These are phyloP conservation scores for Gossypium aridum DNA, from an alignment of 441 rosid species.

Conservation along the genomic window DNA sequence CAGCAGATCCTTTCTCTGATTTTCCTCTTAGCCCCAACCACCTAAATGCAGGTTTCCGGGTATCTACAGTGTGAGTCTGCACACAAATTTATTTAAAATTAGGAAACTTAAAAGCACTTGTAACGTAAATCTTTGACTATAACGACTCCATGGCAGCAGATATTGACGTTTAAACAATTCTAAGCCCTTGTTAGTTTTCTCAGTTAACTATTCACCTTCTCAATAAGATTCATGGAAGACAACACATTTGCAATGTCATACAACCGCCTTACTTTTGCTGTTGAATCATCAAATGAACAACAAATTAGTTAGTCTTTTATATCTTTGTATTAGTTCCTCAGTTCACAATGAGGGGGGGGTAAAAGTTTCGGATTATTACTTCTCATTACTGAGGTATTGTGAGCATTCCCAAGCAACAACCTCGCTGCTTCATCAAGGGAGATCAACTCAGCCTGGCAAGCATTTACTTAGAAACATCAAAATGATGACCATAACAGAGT, in stretches of 20 bases:
- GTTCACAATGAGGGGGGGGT: neutral
- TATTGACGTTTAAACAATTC: neutral
- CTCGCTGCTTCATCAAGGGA: constrained; percentile 87
- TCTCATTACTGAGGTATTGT: constrained; percentile 63
- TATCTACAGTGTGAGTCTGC: constrained; percentile 77
- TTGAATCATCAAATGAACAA: constrained; percentile 16
- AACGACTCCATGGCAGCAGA: neutral
- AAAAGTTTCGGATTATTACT: constrained; percentile 33
- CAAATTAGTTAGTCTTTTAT: neutral
- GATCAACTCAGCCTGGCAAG: constrained; percentile 50
- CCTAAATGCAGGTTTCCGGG: constrained; percentile 87
- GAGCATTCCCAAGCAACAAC: constrained; percentile 74
- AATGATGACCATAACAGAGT: neutral
- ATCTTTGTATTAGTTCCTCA: neutral
- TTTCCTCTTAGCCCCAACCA: constrained; percentile 66
- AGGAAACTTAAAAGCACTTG: neutral
- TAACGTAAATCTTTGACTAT: no score
- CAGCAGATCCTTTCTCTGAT: constrained; percentile 26
- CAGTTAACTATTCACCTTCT: constrained; percentile 52
- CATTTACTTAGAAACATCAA: neutral
- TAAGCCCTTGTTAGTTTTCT: neutral
- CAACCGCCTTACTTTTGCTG: constrained; percentile 93
- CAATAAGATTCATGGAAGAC: constrained; percentile 82
- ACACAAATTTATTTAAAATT: neutral
- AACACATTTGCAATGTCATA: constrained; percentile 94